phyloP scores from a whole-genome alignment of 768 basidiomycete genomes.

The Suillus plorans region DNA sequence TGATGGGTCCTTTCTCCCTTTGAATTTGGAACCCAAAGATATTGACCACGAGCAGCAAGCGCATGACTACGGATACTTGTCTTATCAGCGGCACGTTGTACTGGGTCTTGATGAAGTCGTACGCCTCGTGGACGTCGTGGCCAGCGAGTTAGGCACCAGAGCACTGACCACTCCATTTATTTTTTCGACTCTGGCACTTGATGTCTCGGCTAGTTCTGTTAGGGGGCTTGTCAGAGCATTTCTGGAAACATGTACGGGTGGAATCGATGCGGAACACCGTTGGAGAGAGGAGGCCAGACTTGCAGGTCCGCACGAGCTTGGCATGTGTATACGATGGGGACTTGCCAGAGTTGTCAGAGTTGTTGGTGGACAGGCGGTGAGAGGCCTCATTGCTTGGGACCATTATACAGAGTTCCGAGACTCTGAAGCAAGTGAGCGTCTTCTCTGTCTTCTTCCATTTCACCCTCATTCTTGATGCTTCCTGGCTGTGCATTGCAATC shows the following conservation, averaged over 20 bases:
- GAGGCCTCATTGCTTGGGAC: conserved; percentile 86
- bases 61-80: conserved; percentile 71
- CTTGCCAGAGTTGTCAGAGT: conserved; percentile 76
- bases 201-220: conserved; percentile 73
- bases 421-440: conserved; percentile 71
- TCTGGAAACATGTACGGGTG: conserved; percentile 56
- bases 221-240: conserved; percentile 80
- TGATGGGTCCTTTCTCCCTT: conserved; percentile 54
- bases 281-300: conserved; percentile 84
- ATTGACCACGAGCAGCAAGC: conserved; percentile 39
- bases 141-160: conserved; percentile 67
- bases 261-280: conserved; percentile 45
- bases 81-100: conserved; percentile 69
- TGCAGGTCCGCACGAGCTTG: conserved; percentile 84
- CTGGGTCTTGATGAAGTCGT: conserved; percentile 74
- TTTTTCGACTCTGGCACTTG: conserved; percentile 86
- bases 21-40: conserved; percentile 49
- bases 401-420: conserved; percentile 80
- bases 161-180: conserved; percentile 89
- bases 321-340: conserved; percentile 92
- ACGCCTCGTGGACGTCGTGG: conserved; percentile 68
- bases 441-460: conserved; percentile 14
- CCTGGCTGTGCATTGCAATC: conserved; percentile 19
- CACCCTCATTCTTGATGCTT: conserved; percentile 18
- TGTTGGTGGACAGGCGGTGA: conserved; percentile 66